Percentiles rank a stretch among this genome's conserved stretches.
Evolutionary conservation across 192 early-diverging fungal genomes (phyloP).

Genomic region (Rhizoclosmatium sp.): DNA sequence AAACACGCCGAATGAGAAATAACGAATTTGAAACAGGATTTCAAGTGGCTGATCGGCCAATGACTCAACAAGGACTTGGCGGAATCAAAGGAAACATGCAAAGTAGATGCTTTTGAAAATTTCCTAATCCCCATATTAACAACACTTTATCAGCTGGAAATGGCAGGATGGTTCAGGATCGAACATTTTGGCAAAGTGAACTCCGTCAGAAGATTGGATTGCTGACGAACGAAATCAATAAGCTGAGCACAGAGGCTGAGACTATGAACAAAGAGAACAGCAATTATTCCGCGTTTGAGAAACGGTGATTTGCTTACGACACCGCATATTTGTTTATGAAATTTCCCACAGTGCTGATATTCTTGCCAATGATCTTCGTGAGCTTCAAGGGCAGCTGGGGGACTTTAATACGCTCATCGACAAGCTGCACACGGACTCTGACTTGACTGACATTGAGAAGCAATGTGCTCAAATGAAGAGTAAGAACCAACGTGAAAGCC

Average conservation of each 20-base stretch:
- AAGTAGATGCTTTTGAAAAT: slow-evolving; percentile 1
- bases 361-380: slow-evolving; percentile 58
- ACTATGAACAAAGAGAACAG: slow-evolving; percentile 56
- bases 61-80: slow-evolving; percentile 69
- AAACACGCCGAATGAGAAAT: neutral
- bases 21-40: slow-evolving; percentile 30
- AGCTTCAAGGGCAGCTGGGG: slow-evolving; percentile 64
- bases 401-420: slow-evolving; percentile 65
- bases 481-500: slow-evolving; percentile 55
- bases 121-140: neutral
- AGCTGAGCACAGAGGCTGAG: slow-evolving; percentile 56
- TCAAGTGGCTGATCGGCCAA: slow-evolving; percentile 62
- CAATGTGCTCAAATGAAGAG: slow-evolving; percentile 53
- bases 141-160: neutral
- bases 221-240: slow-evolving; percentile 53
- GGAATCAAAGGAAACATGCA: slow-evolving; percentile 49
- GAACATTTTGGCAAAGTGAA: slow-evolving; percentile 62
- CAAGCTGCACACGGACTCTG: slow-evolving; percentile 65
- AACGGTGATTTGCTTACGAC: slow-evolving; percentile 44
- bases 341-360: slow-evolving; percentile 53
- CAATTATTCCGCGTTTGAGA: slow-evolving; percentile 60
- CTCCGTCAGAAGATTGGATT: slow-evolving; percentile 59
- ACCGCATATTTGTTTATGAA: neutral
- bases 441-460: slow-evolving; percentile 65
- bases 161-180: slow-evolving; percentile 62